phyloP scores from a whole-genome alignment of 2,329 filamentous ascomycete genomes.

The Coniochaeta ligniaria region DNA sequence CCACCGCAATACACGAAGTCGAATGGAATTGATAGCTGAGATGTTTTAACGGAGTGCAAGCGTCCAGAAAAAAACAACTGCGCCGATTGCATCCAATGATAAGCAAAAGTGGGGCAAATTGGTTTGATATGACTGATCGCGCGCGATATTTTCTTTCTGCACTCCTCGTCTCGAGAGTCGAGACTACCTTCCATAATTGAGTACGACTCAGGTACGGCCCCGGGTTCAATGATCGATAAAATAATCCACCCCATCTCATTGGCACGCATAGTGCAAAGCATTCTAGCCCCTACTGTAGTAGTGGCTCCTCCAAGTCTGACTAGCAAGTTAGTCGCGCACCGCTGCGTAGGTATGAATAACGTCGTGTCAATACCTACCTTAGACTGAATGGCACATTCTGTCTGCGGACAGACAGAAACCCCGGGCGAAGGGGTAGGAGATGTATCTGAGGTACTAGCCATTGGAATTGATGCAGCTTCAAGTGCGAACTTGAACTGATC shows the following conservation, averaged over 20 bases:
- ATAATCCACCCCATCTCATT: background rate
- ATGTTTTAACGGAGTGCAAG: background rate
- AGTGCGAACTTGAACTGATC: too few relatives aligned
- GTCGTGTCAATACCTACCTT: too few relatives aligned
- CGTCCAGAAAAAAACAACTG: background rate
- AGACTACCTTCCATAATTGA: background rate
- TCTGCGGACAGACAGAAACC: too few relatives aligned
- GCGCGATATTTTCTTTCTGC: background rate
- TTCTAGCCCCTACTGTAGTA: background rate
- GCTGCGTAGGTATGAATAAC: too few relatives aligned
- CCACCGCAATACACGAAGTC: background rate
- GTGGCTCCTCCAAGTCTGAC: background rate
- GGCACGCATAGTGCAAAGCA: background rate
- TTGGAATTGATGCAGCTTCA: too few relatives aligned
- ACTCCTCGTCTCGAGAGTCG: background rate
- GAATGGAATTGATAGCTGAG: background rate
- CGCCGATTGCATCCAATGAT: background rate
- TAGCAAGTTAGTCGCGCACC: background rate
- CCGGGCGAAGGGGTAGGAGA: too few relatives aligned
- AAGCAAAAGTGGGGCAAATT: background rate
- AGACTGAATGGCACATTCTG: too few relatives aligned
- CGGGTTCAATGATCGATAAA: too few relatives aligned
- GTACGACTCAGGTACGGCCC: background rate
- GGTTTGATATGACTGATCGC: background rate
- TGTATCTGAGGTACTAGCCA: too few relatives aligned